Conservation (phyloP, 2,329 filamentous ascomycete species). For the Clonostachys rhizophaga region DNA sequence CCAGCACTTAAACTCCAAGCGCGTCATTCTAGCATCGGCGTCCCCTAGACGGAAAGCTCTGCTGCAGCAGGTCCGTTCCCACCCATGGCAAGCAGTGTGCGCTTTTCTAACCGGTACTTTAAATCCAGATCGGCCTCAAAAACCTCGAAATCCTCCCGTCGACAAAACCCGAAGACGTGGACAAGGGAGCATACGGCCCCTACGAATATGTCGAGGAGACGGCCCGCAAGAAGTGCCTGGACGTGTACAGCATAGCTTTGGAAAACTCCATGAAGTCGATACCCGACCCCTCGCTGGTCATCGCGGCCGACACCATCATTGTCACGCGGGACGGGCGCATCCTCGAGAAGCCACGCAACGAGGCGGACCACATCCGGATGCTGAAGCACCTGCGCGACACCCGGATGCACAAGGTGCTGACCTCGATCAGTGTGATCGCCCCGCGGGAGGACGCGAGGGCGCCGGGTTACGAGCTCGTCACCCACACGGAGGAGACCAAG, state of each 20-base stretch:
- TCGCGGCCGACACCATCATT: conserved; percentile 89
- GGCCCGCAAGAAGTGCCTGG: conserved; percentile 75
- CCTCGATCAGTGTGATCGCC: conserved; percentile 77
- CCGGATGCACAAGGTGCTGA: conserved; percentile 75
- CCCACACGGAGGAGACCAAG: conserved; percentile 81
- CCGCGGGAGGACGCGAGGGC: conserved; percentile 75
- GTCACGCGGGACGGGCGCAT: conserved; percentile 71
- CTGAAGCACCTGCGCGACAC: conserved; percentile 76
- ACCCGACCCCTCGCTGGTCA: conserved; percentile 75
- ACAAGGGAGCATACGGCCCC: conserved; percentile 68
- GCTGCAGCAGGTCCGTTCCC: conserved; percentile 56
- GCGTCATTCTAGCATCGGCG: conserved; percentile 85
- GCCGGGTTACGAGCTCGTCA: conserved; percentile 81
- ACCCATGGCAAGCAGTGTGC: conserved; percentile 1
- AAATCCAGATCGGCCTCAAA: conserved; percentile 64
- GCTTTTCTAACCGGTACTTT: neutral
- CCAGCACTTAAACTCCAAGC: conserved; percentile 67
- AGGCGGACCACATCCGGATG: conserved; percentile 80
- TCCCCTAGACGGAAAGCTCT: conserved; percentile 83
- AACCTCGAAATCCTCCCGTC: conserved; percentile 84
- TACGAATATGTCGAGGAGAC: conserved; percentile 91
- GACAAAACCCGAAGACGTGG: conserved; percentile 76
- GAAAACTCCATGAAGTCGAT: conserved; percentile 34
- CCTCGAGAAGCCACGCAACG: conserved; percentile 83
- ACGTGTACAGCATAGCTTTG: conserved; percentile 55